Conservation (phyloP, 345 rosid species). For the Eucalyptus erythrocorys region DNA sequence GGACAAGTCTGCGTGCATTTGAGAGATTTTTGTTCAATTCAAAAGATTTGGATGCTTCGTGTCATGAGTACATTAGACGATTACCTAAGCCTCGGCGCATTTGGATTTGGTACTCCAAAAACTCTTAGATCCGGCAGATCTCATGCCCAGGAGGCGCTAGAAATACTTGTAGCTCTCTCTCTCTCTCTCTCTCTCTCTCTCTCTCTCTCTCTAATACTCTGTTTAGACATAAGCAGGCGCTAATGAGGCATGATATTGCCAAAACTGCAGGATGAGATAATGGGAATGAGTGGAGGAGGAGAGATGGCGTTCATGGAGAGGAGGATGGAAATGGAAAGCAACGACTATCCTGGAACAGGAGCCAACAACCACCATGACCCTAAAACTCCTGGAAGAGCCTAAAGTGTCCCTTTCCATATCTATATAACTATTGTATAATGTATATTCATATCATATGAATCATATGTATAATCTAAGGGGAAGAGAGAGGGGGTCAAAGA, state of each 20-base stretch:
- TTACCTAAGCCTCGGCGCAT: not conserved
- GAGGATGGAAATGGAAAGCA: slow-evolving; percentile 41
- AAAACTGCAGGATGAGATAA: not conserved
- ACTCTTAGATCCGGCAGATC: not conserved
- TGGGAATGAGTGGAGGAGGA: not conserved
- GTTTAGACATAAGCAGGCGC: not conserved
- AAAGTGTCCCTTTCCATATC: not conserved
- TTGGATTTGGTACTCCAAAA: not conserved
- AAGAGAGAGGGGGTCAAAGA: not conserved
- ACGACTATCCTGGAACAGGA: slow-evolving; percentile 72
- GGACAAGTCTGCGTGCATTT: not conserved
- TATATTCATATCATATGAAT: no score
- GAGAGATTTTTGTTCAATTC: not conserved
- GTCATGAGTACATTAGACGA: not conserved
- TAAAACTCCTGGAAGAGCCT: not conserved
- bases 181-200: not conserved
- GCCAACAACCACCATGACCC: slow-evolving; percentile 36
- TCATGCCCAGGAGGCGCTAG: not conserved
- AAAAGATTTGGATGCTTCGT: not conserved
- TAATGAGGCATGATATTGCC: not conserved
- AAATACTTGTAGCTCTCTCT: not conserved
- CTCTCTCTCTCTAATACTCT: not conserved
- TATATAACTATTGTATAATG: not conserved
- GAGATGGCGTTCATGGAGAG: slow-evolving; percentile 1
- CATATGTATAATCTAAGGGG: not conserved